Evolutionary conservation across 768 basidiomycete species (phyloP), one percentile per base, ranked within the genome.

Genomic region (Steccherinum ochraceum): DNA sequence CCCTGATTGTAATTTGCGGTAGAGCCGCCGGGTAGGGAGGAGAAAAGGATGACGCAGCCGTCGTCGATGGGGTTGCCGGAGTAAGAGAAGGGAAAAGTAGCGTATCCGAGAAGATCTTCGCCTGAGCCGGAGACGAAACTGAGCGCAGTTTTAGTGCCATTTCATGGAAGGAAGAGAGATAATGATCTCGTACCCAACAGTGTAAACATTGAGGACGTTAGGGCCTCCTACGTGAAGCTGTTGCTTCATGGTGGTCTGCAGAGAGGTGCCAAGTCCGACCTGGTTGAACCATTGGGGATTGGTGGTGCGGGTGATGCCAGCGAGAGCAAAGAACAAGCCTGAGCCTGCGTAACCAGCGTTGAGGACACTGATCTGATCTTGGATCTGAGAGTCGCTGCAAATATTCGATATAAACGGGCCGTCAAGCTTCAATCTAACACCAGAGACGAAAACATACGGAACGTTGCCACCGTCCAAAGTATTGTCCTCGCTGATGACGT

Each of bases 51-150:
- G 30, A 68, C 62, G 40, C 77, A 71, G 51, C 78, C 79, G 56
- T 81, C 79, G 56, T 80, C 75, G 4, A 51, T 61, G 3, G 75
- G 73, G 39, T 60, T 64, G 25, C 58, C n/a, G 5, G 59, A 24
- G 59, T 76, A 80, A 50, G 61, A 54, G 1, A 58, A 67, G 12
- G 79, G 80, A 70, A 78, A 79, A 23, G 78, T 79, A 1, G 78
- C 64, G 56, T 80, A 80, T 24, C 78, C 77, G 20, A 83, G 69
- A 13, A 80, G 72, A 27, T 75, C 74, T 24, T 61, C 58, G 50
- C 65, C 72, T 21, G 66, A 58, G 12, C 68, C 72, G 46, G 64
- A 65, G 24, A 45, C 58, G 64, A 75, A 77, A 23, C 7, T 43
- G 18, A 43, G 11, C 10, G 7, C 21, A 43, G 41, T 23, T 43